Evolutionary conservation across 495 filamentous ascomycete species (phyloP).

Genomic region (Paragyromitra xinjiangensis): DNA sequence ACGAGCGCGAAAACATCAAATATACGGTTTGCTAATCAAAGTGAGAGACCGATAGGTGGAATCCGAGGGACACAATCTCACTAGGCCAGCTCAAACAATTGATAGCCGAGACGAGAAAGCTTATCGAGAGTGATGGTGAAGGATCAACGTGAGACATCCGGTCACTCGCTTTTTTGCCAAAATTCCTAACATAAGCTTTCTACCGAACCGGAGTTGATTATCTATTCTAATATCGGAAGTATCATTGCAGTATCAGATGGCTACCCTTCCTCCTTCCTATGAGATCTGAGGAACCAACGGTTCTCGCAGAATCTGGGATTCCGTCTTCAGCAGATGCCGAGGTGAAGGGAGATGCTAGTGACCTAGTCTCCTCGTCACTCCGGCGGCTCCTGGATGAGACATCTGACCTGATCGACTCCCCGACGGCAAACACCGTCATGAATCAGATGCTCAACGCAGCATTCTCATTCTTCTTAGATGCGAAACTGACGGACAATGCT

Average conservation of each 20-base stretch:
- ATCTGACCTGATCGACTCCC: slow-evolving; percentile 93
- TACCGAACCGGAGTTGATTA: slow-evolving; percentile 49
- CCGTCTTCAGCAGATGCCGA: slow-evolving; percentile 63
- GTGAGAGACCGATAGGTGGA: slow-evolving; percentile 62
- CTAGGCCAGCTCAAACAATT: slow-evolving; percentile 79
- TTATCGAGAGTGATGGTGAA: slow-evolving; percentile 80
- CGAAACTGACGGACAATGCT: slow-evolving; percentile 77
- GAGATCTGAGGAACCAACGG: slow-evolving; percentile 74
- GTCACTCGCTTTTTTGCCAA: background rate
- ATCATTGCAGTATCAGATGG: slow-evolving; percentile 67
- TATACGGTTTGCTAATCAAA: slow-evolving; percentile 31
- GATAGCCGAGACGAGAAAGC: slow-evolving; percentile 77
- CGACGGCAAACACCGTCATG: slow-evolving; percentile 81
- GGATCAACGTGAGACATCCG: slow-evolving; percentile 66
- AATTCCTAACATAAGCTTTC: background rate
- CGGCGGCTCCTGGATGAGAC: slow-evolving; percentile 95
- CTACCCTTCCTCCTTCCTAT: slow-evolving; percentile 85
- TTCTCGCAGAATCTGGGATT: slow-evolving; percentile 85
- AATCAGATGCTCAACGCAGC: slow-evolving; percentile 85
- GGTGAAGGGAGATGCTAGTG: slow-evolving; percentile 26
- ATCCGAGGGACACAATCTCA: slow-evolving; percentile 86
- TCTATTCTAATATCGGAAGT: slow-evolving; percentile 24
- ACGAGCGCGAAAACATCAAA: background rate
- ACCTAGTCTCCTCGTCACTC: slow-evolving; percentile 67
- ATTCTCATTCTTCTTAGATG: slow-evolving; percentile 81